phyloP scores from a whole-genome alignment of 2,329 filamentous ascomycete genomes.

The Colletotrichum kahawae region DNA sequence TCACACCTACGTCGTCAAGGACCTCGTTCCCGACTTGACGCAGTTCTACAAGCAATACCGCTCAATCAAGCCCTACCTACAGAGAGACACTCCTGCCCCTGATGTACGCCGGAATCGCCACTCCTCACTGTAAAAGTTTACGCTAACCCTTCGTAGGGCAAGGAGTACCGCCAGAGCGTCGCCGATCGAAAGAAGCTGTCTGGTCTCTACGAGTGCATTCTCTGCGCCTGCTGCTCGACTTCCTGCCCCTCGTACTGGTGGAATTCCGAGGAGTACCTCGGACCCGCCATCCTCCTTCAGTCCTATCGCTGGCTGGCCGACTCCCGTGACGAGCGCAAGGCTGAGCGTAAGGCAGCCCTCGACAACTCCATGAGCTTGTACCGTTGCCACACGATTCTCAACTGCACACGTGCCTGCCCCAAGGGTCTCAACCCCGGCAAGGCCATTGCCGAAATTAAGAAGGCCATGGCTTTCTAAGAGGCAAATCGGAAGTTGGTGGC shows the following conservation, averaged over 20 bases:
- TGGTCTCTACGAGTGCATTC: constrained; percentile 98
- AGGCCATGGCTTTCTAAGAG: constrained; percentile 76
- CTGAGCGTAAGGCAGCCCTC: constrained; percentile 85
- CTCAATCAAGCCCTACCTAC: constrained; percentile 98
- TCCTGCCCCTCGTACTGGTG: constrained; percentile 99
- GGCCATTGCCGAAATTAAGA: constrained; percentile 98
- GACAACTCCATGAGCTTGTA: constrained; percentile 99
- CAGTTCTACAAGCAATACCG: constrained; percentile 99
- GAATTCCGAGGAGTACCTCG: constrained; percentile 99
- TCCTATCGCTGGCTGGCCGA: constrained; percentile 98
- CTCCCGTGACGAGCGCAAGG: constrained; percentile 88
- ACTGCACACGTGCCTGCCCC: constrained; percentile 96
- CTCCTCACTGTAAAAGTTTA: background rate
- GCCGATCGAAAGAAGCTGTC: constrained; percentile 96
- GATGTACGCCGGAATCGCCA: constrained; percentile 66
- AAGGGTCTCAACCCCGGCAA: constrained; percentile 97
- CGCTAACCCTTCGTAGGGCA: constrained; percentile 63
- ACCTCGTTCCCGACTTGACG: constrained; percentile 95
- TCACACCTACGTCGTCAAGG: constrained; percentile 99
- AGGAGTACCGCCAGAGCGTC: constrained; percentile 89
- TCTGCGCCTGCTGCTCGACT: constrained; percentile 98
- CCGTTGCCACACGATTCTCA: constrained; percentile 98
- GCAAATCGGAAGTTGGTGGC: background rate
- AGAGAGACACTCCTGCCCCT: constrained; percentile 82
- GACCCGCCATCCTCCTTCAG: constrained; percentile 94